Evolutionary conservation across 148 eudicot species (phyloP), one percentile per base, ranked within the genome.

Genomic region (Tetragonia tetragonoides): DNA sequence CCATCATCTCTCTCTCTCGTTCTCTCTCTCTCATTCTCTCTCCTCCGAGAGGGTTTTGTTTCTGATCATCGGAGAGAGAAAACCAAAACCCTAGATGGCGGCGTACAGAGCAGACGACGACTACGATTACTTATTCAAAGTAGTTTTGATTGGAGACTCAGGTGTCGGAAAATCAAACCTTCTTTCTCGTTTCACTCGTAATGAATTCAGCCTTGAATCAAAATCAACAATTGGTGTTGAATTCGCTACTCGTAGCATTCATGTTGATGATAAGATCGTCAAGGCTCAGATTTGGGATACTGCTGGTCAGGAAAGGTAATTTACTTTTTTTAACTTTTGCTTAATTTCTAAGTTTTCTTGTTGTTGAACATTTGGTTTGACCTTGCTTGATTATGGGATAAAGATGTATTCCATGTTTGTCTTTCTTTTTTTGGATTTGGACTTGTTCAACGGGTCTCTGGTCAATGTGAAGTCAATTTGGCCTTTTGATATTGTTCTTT

Each of bases 221-320:
- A 86, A 83, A 34, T 86, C 88, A 3, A 83, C 86, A 7, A 86
- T 86, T 28, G 88, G 88, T 3, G 88, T 86, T 41, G 86, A 86
- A 83, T 86, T 86, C 57, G 88, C 88, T 5, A 86, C 88, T 34
- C 80, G 88, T 42, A 86, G 86, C 41, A 78, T 86, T 67, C 88
- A 84, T 68, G 84, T 86, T 73, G 84, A 83, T 56, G 86, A 86
- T 54, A 86, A 86, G 82, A 77, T 86, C 57, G 82, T 86, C 65
- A 86, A 86, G 70, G 88, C 88, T 78, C 88, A 86, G 82, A 86
- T 86, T 78, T 86, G 88, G 88, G 88, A 86, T 21, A 83, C 88
- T 68, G 86, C 84, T 70, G 84, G 86, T 14, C 88, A 83, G 41
- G 86, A 85, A 73, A 85, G 88, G 86, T 86, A 41, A 4, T 64